These are phyloP conservation scores for Symbiodinium pilosum DNA, from an alignment of 73 alveolate species.

Conservation along the genomic window DNA sequence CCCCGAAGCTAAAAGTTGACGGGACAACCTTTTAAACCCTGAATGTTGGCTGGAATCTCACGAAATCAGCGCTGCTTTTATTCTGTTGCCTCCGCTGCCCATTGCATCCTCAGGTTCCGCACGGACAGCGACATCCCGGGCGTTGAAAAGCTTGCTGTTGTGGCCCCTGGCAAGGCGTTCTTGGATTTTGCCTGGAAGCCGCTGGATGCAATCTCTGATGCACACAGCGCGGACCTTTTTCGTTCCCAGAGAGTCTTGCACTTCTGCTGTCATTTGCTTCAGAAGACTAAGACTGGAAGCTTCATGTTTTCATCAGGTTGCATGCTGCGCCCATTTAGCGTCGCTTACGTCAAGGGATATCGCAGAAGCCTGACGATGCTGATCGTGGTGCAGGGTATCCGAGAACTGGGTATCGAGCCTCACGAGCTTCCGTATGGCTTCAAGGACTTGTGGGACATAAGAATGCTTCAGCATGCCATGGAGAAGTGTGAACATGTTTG, in stretches of 20 bases:
- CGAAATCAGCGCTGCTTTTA: no score
- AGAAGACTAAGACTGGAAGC: neutral
- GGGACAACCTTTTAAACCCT: no score
- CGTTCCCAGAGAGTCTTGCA: neutral
- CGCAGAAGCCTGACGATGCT: neutral
- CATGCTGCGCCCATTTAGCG: neutral
- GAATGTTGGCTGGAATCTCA: no score
- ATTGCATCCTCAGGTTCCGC: conserved; percentile 40
- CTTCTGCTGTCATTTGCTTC: neutral
- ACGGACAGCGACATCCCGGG: conserved; percentile 16
- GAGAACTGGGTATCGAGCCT: neutral
- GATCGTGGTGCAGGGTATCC: neutral
- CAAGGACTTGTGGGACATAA: no score
- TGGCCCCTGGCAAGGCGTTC: neutral
- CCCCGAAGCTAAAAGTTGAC: no score
- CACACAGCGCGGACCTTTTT: neutral
- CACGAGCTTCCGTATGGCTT: neutral
- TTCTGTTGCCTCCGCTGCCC: no score
- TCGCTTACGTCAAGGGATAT: conserved; percentile 25
- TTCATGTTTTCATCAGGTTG: neutral
- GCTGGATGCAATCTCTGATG: no score
- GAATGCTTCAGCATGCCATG: no score
- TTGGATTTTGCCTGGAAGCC: neutral
- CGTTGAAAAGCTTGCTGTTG: conserved; percentile 22
- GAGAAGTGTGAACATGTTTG: no score